phyloP scores from a whole-genome alignment of 1,139 yeast genomes.

The Taphrina communis region DNA sequence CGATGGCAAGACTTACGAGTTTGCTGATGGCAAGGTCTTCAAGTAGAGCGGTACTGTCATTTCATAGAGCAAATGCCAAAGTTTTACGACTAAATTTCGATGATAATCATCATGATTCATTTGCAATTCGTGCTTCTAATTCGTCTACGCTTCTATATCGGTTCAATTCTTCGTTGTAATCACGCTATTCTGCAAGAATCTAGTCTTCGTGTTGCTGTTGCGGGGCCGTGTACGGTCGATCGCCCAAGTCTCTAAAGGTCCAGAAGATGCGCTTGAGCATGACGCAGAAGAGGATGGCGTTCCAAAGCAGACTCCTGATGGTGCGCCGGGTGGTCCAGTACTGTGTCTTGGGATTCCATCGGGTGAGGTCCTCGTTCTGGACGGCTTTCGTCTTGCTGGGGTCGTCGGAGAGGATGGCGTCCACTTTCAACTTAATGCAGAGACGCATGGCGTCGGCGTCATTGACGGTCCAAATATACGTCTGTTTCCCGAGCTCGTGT shows the following conservation, averaged over 20 bases:
- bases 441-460: slow-evolving; percentile 55
- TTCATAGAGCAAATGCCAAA: no score
- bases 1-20: slow-evolving; percentile 85
- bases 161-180: background rate
- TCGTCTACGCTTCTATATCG: background rate
- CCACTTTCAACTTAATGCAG: slow-evolving; percentile 57
- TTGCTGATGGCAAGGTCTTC: slow-evolving; percentile 31
- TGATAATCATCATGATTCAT: background rate
- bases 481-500: slow-evolving; percentile 57
- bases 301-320: background rate
- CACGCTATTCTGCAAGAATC: background rate
- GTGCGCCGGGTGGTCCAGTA: slow-evolving; percentile 13
- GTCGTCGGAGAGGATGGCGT: slow-evolving; percentile 68
- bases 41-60: slow-evolving; percentile 47
- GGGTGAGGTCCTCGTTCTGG: slow-evolving; percentile 15
- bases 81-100: background rate
- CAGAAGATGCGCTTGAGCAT: slow-evolving; percentile 15
- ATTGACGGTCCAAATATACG: slow-evolving; percentile 87
- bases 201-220: background rate
- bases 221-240: background rate
- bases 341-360: slow-evolving; percentile 6
- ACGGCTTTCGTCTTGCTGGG: slow-evolving; percentile 52
- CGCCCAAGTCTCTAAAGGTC: slow-evolving; percentile 9
- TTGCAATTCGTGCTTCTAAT: background rate
- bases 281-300: slow-evolving; percentile 15